Base-by-base conservation (phyloP, 2,329 filamentous ascomycete species). In the Curvularia eragrostidis region DNA sequence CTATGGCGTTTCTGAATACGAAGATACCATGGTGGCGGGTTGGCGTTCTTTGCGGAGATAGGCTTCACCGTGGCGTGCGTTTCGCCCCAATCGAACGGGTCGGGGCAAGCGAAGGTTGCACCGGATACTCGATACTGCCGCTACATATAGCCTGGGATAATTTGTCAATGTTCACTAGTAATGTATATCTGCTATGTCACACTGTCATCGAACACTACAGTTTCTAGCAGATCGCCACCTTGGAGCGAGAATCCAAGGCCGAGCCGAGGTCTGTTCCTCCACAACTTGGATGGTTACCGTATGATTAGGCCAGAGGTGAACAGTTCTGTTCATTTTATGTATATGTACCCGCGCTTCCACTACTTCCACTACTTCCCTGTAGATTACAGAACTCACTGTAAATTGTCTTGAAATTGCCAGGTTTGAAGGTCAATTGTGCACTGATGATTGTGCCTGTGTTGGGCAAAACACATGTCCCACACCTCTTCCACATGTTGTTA, bases 1-100 rank as follows among this genome's bases (percentile, higher is more conserved):
- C 15, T 36, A 38, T 26, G 47, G 47, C 47, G 47, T 48, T 38
- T 48, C 32, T 48, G 47, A 12, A 38, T 26, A 48, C 43, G 47
- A 38, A 38, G 32, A 48, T 48, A 48, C 47, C 47, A 48, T 48
- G 47, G 47, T 3, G 23, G 15, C 34, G 47, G 47, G 23, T 36
- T 23, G 32, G 47, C 32, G 32, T 48, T 48, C 21, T 24, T 24
- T 32, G 15, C 15, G 19, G 7, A 48, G 34, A 38, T 36, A 30
- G 32, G 30, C 21, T 32, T n/a, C 21, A 36, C 23, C 8, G 32
- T 48, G 47, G 32, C 34, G 21, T 23, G 9, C 15, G n/a, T 24
- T 24, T 32, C 23, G 21, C 10, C 21, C 9, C 32, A 21, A 19
- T n/a, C 23, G 47, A 48, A 38, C 36, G 47, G 34, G 23, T 48